Conservation (phyloP, 495 filamentous ascomycete species). For the Xylaria sp. region DNA sequence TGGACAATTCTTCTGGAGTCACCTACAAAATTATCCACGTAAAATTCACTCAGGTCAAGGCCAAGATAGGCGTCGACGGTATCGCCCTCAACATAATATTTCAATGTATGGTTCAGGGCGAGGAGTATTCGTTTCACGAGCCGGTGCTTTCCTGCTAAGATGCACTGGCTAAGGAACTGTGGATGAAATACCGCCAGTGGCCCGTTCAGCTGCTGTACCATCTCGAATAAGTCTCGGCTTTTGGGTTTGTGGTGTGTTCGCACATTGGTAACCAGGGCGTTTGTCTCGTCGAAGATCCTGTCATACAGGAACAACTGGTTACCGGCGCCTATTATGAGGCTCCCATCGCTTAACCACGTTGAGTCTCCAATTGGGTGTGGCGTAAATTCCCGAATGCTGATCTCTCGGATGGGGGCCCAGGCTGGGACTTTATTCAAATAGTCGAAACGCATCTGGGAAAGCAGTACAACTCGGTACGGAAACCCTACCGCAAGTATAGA, state of each 20-base stretch:
- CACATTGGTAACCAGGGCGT: slow-evolving; percentile 68
- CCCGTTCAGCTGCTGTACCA: slow-evolving; percentile 83
- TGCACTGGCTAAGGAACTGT: slow-evolving; percentile 88
- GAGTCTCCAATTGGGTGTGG: slow-evolving; percentile 94
- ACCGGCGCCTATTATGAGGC: slow-evolving; percentile 85
- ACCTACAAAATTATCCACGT: slow-evolving; percentile 37
- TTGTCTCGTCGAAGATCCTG: slow-evolving; percentile 69
- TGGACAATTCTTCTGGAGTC: slow-evolving; percentile 21
- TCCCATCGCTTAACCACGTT: slow-evolving; percentile 83
- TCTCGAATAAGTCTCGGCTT: slow-evolving; percentile 73
- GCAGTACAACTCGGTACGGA: slow-evolving; percentile 78
- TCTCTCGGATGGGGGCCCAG: slow-evolving; percentile 85
- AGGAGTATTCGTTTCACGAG: slow-evolving; percentile 79
- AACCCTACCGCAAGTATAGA: slow-evolving; percentile 93
- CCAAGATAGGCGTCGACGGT: slow-evolving; percentile 79
- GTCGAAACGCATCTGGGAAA: slow-evolving; percentile 94
- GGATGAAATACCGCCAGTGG: slow-evolving; percentile 93
- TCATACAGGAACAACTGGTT: slow-evolving; percentile 93
- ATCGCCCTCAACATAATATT: slow-evolving; percentile 85
- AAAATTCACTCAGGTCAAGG: slow-evolving; percentile 76
- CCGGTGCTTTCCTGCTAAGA: slow-evolving; percentile 76
- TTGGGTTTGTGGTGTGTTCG: slow-evolving; percentile 56
- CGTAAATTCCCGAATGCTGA: slow-evolving; percentile 80
- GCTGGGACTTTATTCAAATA: slow-evolving; percentile 89
- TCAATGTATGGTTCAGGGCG: slow-evolving; percentile 77